Conservation (phyloP, 108 stramenopile genomes). For the Aurantiochytrium sp. region DNA sequence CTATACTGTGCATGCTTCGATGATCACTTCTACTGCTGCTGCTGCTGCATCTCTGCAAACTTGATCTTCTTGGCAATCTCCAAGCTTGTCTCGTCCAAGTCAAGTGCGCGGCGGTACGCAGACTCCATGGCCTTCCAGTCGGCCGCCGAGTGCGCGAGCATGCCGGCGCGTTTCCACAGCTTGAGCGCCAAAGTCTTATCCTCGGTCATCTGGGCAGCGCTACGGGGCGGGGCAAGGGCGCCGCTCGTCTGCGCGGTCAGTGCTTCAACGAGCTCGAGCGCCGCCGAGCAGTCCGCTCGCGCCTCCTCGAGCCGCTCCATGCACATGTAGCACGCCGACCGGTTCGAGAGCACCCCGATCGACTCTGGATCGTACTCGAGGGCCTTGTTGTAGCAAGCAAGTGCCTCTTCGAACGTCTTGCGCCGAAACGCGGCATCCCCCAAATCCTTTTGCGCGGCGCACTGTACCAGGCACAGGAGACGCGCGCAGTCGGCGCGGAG, state of each 20-base stretch:
- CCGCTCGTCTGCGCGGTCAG: neutral
- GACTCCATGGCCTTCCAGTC: neutral
- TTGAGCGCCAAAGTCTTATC: neutral
- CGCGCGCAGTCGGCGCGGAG: conserved; percentile 29
- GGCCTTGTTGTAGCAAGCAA: conserved; percentile 43
- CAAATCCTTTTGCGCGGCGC: conserved; percentile 39
- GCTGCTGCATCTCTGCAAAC: neutral
- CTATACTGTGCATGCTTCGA: too few species aligned
- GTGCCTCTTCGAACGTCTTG: conserved; percentile 35
- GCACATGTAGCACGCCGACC: conserved; percentile 50
- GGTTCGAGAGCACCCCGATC: conserved; percentile 47
- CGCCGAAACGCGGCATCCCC: conserved; percentile 40
- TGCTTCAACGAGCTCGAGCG: conserved; percentile 38
- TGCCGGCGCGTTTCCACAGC: neutral
- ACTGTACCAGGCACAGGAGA: conserved; percentile 35
- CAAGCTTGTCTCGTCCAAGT: neutral
- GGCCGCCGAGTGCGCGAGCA: neutral
- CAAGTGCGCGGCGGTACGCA: neutral
- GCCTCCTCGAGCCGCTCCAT: conserved; percentile 33
- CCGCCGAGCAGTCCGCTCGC: conserved; percentile 48
- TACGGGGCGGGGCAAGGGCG: neutral
- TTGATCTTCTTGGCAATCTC: neutral
- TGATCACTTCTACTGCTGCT: neutral
- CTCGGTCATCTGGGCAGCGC: neutral
- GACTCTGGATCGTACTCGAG: conserved; percentile 42